Evolutionary conservation across 2,329 filamentous ascomycete genomes (phyloP), one percentile per base, ranked within the genome.

Genomic region (Cucurbitaria berberidis): DNA sequence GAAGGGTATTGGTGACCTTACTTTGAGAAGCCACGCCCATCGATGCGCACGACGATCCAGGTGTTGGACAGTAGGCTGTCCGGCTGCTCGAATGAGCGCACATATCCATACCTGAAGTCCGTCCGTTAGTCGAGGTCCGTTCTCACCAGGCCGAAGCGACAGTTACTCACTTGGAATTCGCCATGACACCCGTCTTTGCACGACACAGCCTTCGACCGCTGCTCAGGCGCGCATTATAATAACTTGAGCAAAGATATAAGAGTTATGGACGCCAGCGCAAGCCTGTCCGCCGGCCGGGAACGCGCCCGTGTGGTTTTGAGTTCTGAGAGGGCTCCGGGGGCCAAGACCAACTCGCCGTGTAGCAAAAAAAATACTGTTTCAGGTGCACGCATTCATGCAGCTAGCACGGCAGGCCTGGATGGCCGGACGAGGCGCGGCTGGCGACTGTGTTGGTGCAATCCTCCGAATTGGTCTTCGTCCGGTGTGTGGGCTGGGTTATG

Each of bases 1-100:
- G 49, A 30, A 56, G 55, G 19, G 27, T 34, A 53, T 45, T 46
- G 30, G 45, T 50, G 36, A 21, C 57, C 62, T 9, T 67, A 96
- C 91, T 96, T 97, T 68, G 93, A 95, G 77, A 99, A 99, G 16
- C 92, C 93, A 60, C 93, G 84, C 21, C 95, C 95, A 77, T 99
- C 95, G 68, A 99, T 88, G 55, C 95, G 88, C 50, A 99, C 87
- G 18, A 98, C 91, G 51, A 98, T 89, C 92, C 93, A 99, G 22
- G 93, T 98, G 71, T 96, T 96, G 48, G 88, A 91, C 19, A 98
- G 82, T 35, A 99, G 79, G 41, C 78, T 77, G 70, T 97, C 92
- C 6, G 87, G 79, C 69, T 89, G 89, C 81, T 99, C 95, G 70
- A 98, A 98, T 42, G 81, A 77, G 73, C 90, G 91, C 59, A 98